Evolutionary conservation across 441 rosid genomes (phyloP), one percentile per base, ranked within the genome.

Genomic region (Eruca vesicaria): DNA sequence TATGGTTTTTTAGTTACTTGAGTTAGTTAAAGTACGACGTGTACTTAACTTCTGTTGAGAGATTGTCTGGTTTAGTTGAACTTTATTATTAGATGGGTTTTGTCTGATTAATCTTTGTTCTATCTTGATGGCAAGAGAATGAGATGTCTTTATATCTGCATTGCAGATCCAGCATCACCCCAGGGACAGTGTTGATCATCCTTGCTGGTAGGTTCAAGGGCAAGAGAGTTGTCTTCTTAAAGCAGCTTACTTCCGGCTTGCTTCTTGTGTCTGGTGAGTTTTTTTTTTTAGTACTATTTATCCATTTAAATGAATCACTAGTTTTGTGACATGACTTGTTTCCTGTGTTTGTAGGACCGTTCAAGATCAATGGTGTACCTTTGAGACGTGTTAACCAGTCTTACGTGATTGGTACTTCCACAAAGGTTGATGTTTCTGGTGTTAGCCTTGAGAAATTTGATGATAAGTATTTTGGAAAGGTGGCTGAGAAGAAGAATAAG

Each of bases 351-450:
- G 20, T 32, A 94, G 97, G 98, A 28, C 98, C 96, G 20, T 94
- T 88, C 76, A 91, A 90, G 88, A 64, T 90, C 57, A 94, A 94
- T 61, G 98, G 96, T 66, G 98, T 91, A 58, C 98, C 98, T 58
- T 73, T 94, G 18, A 86, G 98, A 74, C 85, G 97, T 59, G 94
- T 91, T 58, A 91, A 90, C 75, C 97, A 89, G 57, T 70, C 96
- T 0, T 91, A 94, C 59, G 94, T 90, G 14, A 82, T 90, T 62
- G 94, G 83, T 8, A 91, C 96, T 55, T 94, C 97, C 65, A 90
- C 98, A 23, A 89, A 94, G 87, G 89, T 88, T 59, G 94, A 90
- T 68, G 75, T 86, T 12, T 73, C 84, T 21, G 80, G 83, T 23
- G 81, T 80, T 26, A 77, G 50, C 33, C 66, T 80, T 0, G 85